A percentile compares a stretch with the other conserved stretches of the same genome.
These are phyloP conservation scores for Hypseocharis bilobata DNA, from an alignment of 441 rosid genomes.

Conservation along the genomic window DNA sequence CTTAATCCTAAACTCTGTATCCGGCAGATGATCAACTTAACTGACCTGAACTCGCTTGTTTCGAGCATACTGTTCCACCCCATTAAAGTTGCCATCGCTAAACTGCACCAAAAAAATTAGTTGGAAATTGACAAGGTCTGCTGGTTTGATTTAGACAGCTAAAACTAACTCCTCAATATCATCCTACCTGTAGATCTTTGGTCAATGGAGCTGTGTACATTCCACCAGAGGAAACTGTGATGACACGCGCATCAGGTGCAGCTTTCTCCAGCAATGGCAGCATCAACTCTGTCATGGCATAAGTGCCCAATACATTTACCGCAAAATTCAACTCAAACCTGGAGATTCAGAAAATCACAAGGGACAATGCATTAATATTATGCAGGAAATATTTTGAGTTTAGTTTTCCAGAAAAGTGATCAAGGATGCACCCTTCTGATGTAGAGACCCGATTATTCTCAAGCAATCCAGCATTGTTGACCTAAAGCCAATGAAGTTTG, in stretches of 20 bases:
- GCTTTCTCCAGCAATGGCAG: constrained; percentile 73
- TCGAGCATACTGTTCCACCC: constrained; percentile 59
- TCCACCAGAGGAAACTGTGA: constrained; percentile 82
- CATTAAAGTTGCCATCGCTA: constrained; percentile 40
- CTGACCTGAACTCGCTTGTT: constrained; percentile 80
- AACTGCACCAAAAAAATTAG: constrained; percentile 35
- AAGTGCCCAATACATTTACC: constrained; percentile 76
- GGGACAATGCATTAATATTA: constrained; percentile 1
- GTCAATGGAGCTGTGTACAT: constrained; percentile 74
- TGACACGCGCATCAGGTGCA: constrained; percentile 71
- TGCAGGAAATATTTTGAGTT: background rate
- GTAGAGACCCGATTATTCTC: constrained; percentile 49
- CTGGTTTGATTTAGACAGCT: background rate
- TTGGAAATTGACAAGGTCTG: background rate
- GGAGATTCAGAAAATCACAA: constrained; percentile 12
- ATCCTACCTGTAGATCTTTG: constrained; percentile 60
- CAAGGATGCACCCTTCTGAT: constrained; percentile 54
- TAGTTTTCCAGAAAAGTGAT: background rate
- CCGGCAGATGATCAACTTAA: background rate
- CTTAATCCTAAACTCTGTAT: background rate
- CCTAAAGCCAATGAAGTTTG: constrained; percentile 29
- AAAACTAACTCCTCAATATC: background rate
- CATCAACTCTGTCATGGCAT: constrained; percentile 56
- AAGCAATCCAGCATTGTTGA: constrained; percentile 78
- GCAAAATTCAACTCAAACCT: constrained; percentile 72